Evolutionary conservation across 257 asterid genomes (phyloP), one percentile per base, ranked within the genome.

Genomic region (Schizonepeta tenuifolia): DNA sequence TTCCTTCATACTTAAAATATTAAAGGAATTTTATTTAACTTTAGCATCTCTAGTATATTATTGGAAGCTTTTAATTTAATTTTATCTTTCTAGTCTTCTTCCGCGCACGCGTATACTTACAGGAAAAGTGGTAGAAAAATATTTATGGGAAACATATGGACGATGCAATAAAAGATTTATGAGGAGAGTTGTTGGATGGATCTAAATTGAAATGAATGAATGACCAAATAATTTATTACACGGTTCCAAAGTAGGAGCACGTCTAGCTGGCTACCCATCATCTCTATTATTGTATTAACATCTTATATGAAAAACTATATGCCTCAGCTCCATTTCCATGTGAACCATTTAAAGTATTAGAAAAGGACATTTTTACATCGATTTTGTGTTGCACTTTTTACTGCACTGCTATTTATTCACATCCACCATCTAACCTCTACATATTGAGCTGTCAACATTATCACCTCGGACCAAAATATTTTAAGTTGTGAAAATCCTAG

Each of bases 251-350:
- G 10, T 11, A 8, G 6, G 44, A 64, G 36, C 10, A 28, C 24
- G 26, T 17, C 46, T 63, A 12, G 57, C 73, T 74, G 73, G 60
- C 50, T 67, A 24, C 66, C 35, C 57, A 31, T 59, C 2, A n/a
- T n/a, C n/a, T n/a, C n/a, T n/a, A n/a, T n/a, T 11, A 43, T 26
- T 26, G n/a, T n/a, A 36, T 72, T 13, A 35, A 21, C 12, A 26
- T 4, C 14, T 26, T 40, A 38, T 51, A 36, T 56, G 18, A 22
- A 28, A 22, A 35, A 59, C 56, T 5, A 62, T 7, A 38, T 65
- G 66, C 62, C 5, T n/a, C n/a, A n/a, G n/a, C n/a, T 65, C 82
- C 78, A 72, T 50, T 5, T 65, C 82, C 78, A 72, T 59, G 81
- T 72, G 82, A 66, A 1, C 69, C 66, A 76, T 31, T 72, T 73